Evolutionary conservation across 495 filamentous ascomycete species (phyloP).

Genomic region (Ascobolus immersus): DNA sequence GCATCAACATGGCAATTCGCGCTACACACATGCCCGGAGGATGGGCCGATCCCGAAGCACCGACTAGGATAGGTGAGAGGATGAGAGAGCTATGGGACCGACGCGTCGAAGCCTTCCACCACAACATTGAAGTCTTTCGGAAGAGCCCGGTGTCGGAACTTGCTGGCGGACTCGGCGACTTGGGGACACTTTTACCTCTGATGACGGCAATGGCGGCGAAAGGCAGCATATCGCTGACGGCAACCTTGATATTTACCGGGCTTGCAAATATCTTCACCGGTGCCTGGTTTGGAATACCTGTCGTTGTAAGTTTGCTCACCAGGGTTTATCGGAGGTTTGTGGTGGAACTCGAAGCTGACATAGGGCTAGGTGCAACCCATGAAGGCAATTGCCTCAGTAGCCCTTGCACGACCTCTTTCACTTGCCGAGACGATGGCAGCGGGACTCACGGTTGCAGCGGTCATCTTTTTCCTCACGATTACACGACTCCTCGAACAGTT

Average conservation of each 20-base stretch:
- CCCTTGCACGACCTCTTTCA: slow-evolving; percentile 40
- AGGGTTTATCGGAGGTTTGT: not conserved
- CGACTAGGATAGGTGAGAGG: too few relatives aligned
- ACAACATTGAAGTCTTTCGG: slow-evolving; percentile 28
- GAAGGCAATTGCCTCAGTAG: slow-evolving; percentile 67
- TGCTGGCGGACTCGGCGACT: slow-evolving; percentile 69
- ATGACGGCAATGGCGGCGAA: slow-evolving; percentile 58
- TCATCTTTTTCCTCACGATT: slow-evolving; percentile 48
- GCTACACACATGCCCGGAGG: too few relatives aligned
- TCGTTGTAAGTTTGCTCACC: slow-evolving; percentile 31
- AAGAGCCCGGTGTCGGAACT: slow-evolving; percentile 48
- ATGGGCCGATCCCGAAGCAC: too few relatives aligned
- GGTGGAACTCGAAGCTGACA: not conserved
- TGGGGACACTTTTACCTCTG: slow-evolving; percentile 74
- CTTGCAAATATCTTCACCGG: slow-evolving; percentile 67
- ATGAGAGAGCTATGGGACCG: too few relatives aligned
- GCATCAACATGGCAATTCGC: too few relatives aligned
- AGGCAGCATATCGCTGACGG: slow-evolving; percentile 48
- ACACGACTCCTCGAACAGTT: slow-evolving; percentile 51
- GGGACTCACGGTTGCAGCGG: slow-evolving; percentile 44
- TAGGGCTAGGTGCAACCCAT: slow-evolving; percentile 16
- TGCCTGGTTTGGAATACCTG: slow-evolving; percentile 57
- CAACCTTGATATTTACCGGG: slow-evolving; percentile 69
- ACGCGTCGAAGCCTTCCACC: not conserved
- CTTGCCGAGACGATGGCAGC: slow-evolving; percentile 47